Conservation (phyloP, 164 flowering plant genomes). For the Amborella trichopoda region DNA sequence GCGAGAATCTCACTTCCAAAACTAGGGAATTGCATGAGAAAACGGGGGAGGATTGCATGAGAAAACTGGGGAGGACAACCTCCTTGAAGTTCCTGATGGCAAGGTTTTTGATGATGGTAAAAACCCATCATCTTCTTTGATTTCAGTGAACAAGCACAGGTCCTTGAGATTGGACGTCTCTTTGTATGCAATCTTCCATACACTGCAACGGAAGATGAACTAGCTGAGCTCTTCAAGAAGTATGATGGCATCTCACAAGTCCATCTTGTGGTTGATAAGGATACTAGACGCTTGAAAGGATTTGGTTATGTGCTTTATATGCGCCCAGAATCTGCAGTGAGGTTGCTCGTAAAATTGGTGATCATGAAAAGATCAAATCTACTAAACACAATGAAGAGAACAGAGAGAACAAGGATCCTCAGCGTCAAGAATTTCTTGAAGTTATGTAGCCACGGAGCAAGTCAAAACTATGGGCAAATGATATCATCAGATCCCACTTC, state of each 20-base stretch:
- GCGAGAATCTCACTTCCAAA: slow-evolving; percentile 6
- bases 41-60: too few relatives aligned
- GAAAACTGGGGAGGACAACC: slow-evolving; percentile 15
- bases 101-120: slow-evolving; percentile 13
- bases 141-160: slow-evolving; percentile 23
- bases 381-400: too few relatives aligned
- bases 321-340: slow-evolving; percentile 63
- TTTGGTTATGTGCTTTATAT: slow-evolving; percentile 61
- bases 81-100: slow-evolving; percentile 14
- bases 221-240: slow-evolving; percentile 54
- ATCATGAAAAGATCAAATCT: too few relatives aligned
- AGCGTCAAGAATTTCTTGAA: too few relatives aligned
- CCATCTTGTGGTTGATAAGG: slow-evolving; percentile 78
- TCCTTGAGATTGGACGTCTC: slow-evolving; percentile 58
- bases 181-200: slow-evolving; percentile 91
- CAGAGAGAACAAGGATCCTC: too few relatives aligned
- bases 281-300: slow-evolving; percentile 80
- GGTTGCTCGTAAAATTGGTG: too few relatives aligned
- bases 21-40: slow-evolving; percentile 7
- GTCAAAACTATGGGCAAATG: too few relatives aligned
- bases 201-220: slow-evolving; percentile 92
- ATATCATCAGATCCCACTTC: too few relatives aligned
- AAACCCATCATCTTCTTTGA: slow-evolving; percentile 9
- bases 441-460: too few relatives aligned
- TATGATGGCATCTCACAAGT: slow-evolving; percentile 64